phyloP scores from a whole-genome alignment of 176 grass and related monocot genomes.

The Thinopyrum elongatum region DNA sequence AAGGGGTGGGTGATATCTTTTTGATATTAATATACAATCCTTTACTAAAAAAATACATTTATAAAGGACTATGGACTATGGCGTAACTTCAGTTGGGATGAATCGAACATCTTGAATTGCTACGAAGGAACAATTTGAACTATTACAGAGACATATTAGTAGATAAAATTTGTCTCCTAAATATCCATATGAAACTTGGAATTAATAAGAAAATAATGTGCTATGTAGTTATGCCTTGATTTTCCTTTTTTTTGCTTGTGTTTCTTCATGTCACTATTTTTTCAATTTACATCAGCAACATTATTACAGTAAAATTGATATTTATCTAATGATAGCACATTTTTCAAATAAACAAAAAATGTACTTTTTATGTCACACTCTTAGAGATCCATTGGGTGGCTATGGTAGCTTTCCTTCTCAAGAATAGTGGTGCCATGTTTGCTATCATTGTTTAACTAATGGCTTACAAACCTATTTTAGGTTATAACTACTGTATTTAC shows the following conservation, averaged over 20 bases:
- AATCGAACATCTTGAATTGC: not conserved
- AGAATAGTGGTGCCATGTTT: not conserved
- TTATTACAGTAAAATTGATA: not conserved
- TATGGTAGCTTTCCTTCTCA: not conserved
- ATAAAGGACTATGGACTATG: not conserved
- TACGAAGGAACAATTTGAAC: no score
- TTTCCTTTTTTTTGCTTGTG: no score
- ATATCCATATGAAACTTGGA: not conserved
- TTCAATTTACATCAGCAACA: not conserved
- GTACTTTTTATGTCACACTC: not conserved
- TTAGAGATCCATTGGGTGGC: not conserved
- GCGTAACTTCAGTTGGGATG: not conserved
- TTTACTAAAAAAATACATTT: no score
- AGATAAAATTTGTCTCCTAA: not conserved
- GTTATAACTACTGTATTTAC: constrained; percentile 13
- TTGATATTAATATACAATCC: no score
- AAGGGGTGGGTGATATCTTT: no score
- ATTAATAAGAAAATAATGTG: not conserved
- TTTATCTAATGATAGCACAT: not conserved
- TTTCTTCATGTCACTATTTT: not conserved
- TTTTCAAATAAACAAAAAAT: not conserved
- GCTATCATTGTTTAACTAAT: not conserved
- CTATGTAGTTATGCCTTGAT: no score
- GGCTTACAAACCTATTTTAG: not conserved
- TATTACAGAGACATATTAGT: not conserved